Evolutionary conservation across 2,329 filamentous ascomycete genomes (phyloP).

Genomic region (Moelleriella libera): DNA sequence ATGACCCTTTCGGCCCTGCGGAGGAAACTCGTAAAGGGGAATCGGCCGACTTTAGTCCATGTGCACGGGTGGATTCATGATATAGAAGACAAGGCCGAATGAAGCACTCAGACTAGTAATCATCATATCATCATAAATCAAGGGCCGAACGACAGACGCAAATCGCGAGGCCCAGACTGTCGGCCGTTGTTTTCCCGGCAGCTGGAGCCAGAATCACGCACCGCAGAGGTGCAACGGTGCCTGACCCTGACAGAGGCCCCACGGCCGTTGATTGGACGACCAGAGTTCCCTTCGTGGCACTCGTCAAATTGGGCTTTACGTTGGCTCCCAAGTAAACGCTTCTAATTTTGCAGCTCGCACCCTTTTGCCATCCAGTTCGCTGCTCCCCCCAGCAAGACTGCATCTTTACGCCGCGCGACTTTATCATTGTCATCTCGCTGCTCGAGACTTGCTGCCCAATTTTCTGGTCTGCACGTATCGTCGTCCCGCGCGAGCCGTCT

Average conservation of each 20-base stretch:
- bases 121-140: too few relatives aligned
- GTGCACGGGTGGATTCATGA: too few relatives aligned
- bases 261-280: constrained; percentile 25
- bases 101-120: too few relatives aligned
- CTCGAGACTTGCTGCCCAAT: neutral
- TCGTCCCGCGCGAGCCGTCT: neutral
- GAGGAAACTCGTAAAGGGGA: too few relatives aligned
- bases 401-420: too few relatives aligned
- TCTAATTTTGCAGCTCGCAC: constrained; percentile 6
- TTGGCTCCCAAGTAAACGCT: neutral
- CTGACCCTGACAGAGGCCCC: constrained; percentile 5
- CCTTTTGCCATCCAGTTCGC: constrained; percentile 4
- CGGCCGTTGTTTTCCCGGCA: constrained; percentile 9
- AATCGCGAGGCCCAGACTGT: neutral
- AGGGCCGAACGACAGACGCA: too few relatives aligned
- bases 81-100: too few relatives aligned
- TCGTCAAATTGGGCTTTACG: neutral
- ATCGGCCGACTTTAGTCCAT: too few relatives aligned
- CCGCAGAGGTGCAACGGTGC: neutral
- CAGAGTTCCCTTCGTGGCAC: neutral
- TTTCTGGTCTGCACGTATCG: neutral
- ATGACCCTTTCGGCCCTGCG: too few relatives aligned
- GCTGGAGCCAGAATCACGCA: neutral
- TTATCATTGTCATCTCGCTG: too few relatives aligned
- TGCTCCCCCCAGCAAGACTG: neutral